Evolutionary conservation across 441 rosid genomes (phyloP).

Genomic region (Bocquillonia castaneifolia): DNA sequence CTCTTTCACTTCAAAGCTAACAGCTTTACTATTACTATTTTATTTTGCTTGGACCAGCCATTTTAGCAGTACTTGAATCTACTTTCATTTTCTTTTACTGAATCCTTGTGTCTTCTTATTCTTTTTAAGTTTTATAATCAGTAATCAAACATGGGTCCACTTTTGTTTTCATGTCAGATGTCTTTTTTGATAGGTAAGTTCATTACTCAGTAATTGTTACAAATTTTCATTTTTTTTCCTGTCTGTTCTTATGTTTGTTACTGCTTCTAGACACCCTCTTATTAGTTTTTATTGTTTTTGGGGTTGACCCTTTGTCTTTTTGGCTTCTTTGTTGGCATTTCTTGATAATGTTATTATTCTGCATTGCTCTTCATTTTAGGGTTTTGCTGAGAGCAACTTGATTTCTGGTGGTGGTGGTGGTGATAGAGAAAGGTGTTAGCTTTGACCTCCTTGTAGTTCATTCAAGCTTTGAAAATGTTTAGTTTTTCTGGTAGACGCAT

Average conservation of each 20-base stretch:
- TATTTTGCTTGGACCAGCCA: not conserved
- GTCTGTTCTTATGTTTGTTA: slow-evolving; percentile 9
- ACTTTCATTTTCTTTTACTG: slow-evolving; percentile 6
- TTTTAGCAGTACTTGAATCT: not conserved
- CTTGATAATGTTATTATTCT: slow-evolving; percentile 26
- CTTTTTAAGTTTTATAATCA: slow-evolving; percentile 8
- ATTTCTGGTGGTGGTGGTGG: slow-evolving; percentile 2
- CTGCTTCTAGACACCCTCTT: not conserved
- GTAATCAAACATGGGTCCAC: slow-evolving; percentile 26
- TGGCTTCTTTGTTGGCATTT: slow-evolving; percentile 17
- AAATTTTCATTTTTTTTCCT: not conserved
- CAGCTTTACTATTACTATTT: not conserved
- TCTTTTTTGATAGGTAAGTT: slow-evolving; percentile 10
- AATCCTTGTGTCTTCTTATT: not conserved
- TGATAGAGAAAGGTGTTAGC: slow-evolving; percentile 14
- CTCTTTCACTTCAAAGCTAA: not conserved
- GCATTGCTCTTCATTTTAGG: slow-evolving; percentile 30
- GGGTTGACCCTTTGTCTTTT: not conserved
- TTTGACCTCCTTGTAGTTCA: slow-evolving; percentile 1
- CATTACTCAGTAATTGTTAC: not conserved
- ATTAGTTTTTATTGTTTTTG: not conserved
- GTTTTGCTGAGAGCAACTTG: slow-evolving; percentile 19
- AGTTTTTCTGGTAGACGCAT: slow-evolving; percentile 77
- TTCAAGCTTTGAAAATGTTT: slow-evolving; percentile 55
- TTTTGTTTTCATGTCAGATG: slow-evolving; percentile 12